phyloP scores from a whole-genome alignment of 1,284 basidiomycete species.

The Cryptococcus sp. region DNA sequence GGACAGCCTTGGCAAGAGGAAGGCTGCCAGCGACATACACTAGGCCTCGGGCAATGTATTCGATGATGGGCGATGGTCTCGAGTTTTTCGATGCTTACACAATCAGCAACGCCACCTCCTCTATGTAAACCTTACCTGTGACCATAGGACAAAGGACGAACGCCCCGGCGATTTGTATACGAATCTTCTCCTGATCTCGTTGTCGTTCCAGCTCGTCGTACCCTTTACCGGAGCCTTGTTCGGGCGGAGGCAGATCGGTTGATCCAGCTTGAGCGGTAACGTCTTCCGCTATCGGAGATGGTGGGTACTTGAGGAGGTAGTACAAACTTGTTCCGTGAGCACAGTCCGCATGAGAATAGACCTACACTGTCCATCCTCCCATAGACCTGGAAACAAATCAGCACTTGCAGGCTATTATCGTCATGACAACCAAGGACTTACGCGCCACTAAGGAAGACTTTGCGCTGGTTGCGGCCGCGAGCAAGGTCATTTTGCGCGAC shows the following conservation, averaged over 20 bases:
- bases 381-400: slow-evolving; percentile 35
- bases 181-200: slow-evolving; percentile 24
- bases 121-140: slow-evolving; percentile 43
- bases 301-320: slow-evolving; percentile 49
- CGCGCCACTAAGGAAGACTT: slow-evolving; percentile 55
- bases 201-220: slow-evolving; percentile 25
- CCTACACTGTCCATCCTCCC: slow-evolving; percentile 48
- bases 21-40: slow-evolving; percentile 53
- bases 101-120: not conserved
- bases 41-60: slow-evolving; percentile 50
- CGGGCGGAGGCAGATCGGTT: slow-evolving; percentile 21
- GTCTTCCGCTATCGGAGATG: slow-evolving; percentile 22
- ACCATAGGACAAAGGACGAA: slow-evolving; percentile 56
- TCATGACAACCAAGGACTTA: slow-evolving; percentile 26
- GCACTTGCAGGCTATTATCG: not conserved
- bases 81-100: slow-evolving; percentile 48
- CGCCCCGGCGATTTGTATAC: slow-evolving; percentile 48
- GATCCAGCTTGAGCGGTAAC: slow-evolving; percentile 18
- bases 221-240: slow-evolving; percentile 24
- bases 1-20: slow-evolving; percentile 54
- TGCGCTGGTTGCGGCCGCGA: slow-evolving; percentile 40
- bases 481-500: slow-evolving; percentile 45
- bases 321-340: slow-evolving; percentile 34
- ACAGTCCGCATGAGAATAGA: not conserved
- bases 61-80: slow-evolving; percentile 50